These are phyloP conservation scores for Clonostachys rosea DNA, from an alignment of 2,329 filamentous ascomycete species.

Conservation along the genomic window DNA sequence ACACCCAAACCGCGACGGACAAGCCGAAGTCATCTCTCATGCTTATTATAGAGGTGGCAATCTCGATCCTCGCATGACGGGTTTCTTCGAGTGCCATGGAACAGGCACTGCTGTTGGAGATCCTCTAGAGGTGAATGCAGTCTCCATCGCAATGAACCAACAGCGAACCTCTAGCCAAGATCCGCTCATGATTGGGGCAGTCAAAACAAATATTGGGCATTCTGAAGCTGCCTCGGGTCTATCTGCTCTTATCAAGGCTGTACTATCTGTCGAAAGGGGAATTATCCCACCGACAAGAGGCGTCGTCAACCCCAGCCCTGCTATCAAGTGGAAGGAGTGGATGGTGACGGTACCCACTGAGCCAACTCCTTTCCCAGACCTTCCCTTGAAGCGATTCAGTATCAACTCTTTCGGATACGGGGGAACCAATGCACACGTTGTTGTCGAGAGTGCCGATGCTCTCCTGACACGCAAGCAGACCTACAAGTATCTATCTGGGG, in stretches of 20 bases:
- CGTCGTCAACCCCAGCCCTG: conserved; percentile 14
- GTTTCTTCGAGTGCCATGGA: conserved; percentile 20
- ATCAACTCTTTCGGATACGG: conserved; percentile 33
- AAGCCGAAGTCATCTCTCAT: conserved; percentile 25
- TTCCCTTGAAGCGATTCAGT: conserved; percentile 8
- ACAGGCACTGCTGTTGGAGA: conserved; percentile 20
- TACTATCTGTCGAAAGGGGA: conserved; percentile 15
- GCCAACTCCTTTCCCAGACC: not conserved
- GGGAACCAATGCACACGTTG: conserved; percentile 34
- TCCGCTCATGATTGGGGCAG: conserved; percentile 29
- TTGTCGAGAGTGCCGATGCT: conserved; percentile 16
- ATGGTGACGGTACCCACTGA: conserved; percentile 6
- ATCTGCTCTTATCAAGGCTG: conserved; percentile 16
- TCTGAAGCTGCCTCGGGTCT: conserved; percentile 17
- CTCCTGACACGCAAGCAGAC: not conserved
- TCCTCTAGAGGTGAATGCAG: conserved; percentile 20
- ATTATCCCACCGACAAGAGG: conserved; percentile 16
- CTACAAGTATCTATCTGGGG: not conserved
- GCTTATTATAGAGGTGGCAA: conserved; percentile 12
- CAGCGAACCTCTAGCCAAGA: conserved; percentile 1
- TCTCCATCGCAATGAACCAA: conserved; percentile 9
- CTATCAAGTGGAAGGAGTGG: conserved; percentile 10
- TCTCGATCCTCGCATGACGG: conserved; percentile 15
- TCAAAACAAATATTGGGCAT: conserved; percentile 17
- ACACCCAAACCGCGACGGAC: conserved; percentile 38